phyloP scores from a whole-genome alignment of 2,329 filamentous ascomycete species.

The Talaromyces amestolkiae region DNA sequence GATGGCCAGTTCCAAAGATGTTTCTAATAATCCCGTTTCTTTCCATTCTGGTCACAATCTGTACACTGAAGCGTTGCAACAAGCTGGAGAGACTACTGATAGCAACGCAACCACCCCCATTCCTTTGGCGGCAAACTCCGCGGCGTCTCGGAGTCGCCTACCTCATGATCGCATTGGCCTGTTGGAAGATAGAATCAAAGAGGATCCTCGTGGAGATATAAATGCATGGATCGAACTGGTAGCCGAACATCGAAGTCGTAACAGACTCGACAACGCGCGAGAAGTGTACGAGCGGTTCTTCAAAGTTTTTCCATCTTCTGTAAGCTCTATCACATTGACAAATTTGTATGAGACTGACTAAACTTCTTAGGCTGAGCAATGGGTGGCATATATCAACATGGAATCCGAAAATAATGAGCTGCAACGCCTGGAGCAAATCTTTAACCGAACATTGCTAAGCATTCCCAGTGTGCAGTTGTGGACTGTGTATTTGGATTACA shows the following conservation, averaged over 20 bases:
- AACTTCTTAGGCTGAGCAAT: constrained; percentile 72
- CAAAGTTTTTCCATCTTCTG: constrained; percentile 81
- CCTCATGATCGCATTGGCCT: constrained; percentile 73
- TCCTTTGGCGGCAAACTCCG: constrained; percentile 33
- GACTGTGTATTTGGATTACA: constrained; percentile 92
- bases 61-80: constrained; percentile 36
- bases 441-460: constrained; percentile 72
- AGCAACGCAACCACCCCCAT: constrained; percentile 36
- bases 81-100: constrained; percentile 33
- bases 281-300: constrained; percentile 82
- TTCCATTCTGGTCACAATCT: constrained; percentile 34
- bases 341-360: constrained; percentile 33
- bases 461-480: constrained; percentile 84
- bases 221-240: constrained; percentile 90
- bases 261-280: constrained; percentile 77
- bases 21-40: constrained; percentile 51
- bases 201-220: constrained; percentile 88
- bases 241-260: constrained; percentile 75
- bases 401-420: constrained; percentile 86
- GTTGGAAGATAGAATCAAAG: constrained; percentile 84
- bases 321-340: constrained; percentile 52
- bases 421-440: constrained; percentile 74
- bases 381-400: constrained; percentile 84
- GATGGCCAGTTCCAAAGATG: constrained; percentile 47
- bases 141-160: constrained; percentile 53